Evolutionary conservation across 768 basidiomycete species (phyloP).

Genomic region (Neoboletus subvelutipes): DNA sequence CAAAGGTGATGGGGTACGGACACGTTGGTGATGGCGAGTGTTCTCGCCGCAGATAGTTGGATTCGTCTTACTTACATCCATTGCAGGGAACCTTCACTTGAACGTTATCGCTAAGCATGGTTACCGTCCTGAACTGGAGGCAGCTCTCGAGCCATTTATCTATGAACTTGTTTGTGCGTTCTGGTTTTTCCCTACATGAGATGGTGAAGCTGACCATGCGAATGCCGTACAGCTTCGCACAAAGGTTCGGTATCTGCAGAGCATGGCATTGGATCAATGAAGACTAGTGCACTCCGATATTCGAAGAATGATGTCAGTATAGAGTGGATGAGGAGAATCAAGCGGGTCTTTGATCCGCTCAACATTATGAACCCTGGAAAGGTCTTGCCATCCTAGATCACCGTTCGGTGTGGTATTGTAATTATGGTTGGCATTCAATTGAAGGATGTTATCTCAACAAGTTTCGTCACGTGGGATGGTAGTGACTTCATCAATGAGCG

Average conservation of each 20-base stretch:
- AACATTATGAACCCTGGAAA: slow-evolving; percentile 95
- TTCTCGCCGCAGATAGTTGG: not conserved
- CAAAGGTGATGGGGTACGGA: slow-evolving; percentile 88
- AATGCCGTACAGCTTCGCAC: slow-evolving; percentile 52
- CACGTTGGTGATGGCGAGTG: slow-evolving; percentile 92
- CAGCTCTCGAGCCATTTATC: slow-evolving; percentile 89
- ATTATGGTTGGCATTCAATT: not conserved
- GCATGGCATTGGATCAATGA: slow-evolving; percentile 96
- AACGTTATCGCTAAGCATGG: slow-evolving; percentile 77
- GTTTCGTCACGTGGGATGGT: not conserved
- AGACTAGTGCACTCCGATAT: slow-evolving; percentile 85
- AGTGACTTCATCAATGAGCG: slow-evolving; percentile 12
- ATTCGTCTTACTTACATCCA: slow-evolving; percentile 1
- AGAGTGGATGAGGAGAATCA: slow-evolving; percentile 87
- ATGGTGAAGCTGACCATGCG: slow-evolving; percentile 1
- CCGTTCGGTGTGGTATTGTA: not conserved
- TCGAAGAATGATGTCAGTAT: slow-evolving; percentile 81
- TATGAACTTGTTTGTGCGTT: slow-evolving; percentile 85
- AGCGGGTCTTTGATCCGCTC: slow-evolving; percentile 82
- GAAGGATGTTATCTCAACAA: not conserved
- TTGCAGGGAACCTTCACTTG: slow-evolving; percentile 85
- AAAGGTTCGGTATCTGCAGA: slow-evolving; percentile 95
- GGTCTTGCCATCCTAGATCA: slow-evolving; percentile 43
- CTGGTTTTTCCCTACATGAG: not conserved
- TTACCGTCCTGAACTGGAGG: slow-evolving; percentile 82